Percentiles rank a stretch among this genome's conserved stretches.
Evolutionary conservation across 495 filamentous ascomycete genomes (phyloP).

Genomic region (Penicillium riverlandense): DNA sequence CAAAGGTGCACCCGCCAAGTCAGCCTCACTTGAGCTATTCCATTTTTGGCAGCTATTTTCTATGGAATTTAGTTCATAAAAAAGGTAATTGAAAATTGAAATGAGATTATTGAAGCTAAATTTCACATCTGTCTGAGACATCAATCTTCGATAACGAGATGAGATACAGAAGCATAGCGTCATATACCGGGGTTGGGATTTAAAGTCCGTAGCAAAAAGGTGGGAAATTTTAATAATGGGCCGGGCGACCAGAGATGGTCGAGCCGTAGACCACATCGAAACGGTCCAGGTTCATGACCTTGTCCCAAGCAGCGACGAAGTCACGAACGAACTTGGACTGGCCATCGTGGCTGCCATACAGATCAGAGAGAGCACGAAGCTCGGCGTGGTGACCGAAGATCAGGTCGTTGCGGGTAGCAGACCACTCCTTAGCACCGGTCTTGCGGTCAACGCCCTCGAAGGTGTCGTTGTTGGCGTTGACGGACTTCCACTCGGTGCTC

Average conservation of each 20-base stretch:
- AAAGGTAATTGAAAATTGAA: too few species aligned
- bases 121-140: too few species aligned
- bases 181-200: too few species aligned
- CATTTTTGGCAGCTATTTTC: too few species aligned
- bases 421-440: slow-evolving; percentile 61
- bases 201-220: too few species aligned
- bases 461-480: slow-evolving; percentile 35
- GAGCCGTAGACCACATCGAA: slow-evolving; percentile 45
- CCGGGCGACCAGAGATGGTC: slow-evolving; percentile 9
- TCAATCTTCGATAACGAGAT: too few species aligned
- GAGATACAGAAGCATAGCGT: too few species aligned
- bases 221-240: too few species aligned
- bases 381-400: slow-evolving; percentile 66
- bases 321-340: slow-evolving; percentile 59
- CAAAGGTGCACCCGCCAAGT: too few species aligned
- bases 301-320: slow-evolving; percentile 62
- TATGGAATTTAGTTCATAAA: too few species aligned
- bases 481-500: slow-evolving; percentile 55
- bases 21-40: too few species aligned
- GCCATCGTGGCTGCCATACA: slow-evolving; percentile 50
- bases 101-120: too few species aligned
- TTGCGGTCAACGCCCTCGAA: slow-evolving; percentile 60
- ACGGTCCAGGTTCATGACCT: slow-evolving; percentile 65
- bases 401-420: slow-evolving; percentile 58
- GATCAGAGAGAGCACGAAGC: slow-evolving; percentile 60